phyloP scores from a whole-genome alignment of 345 rosid genomes.

The Geranium rotundifolium region DNA sequence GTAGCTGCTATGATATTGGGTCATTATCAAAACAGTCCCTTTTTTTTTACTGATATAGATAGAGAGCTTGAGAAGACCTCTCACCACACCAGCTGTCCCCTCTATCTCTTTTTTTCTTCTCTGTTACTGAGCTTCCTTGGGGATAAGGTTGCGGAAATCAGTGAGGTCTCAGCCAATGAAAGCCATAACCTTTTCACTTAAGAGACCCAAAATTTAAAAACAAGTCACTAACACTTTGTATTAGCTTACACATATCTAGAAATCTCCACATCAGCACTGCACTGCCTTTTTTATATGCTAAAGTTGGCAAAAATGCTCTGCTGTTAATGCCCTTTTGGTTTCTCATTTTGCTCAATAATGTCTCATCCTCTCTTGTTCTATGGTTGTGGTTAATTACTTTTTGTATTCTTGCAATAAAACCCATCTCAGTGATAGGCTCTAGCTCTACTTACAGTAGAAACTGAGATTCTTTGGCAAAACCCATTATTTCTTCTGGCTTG shows the following conservation, averaged over 20 bases:
- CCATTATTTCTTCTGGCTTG: conserved; percentile 7
- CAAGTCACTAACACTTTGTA: background rate
- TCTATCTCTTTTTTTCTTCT: conserved; percentile 3
- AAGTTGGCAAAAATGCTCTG: background rate
- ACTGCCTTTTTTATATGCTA: background rate
- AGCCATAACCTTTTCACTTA: conserved; percentile 9
- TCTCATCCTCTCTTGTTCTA: background rate
- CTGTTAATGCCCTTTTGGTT: background rate
- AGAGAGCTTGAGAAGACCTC: background rate
- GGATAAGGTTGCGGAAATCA: conserved; percentile 45
- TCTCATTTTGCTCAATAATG: conserved; percentile 5
- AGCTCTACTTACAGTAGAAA: background rate
- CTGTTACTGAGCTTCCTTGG: conserved; percentile 13
- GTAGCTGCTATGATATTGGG: background rate
- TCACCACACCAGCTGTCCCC: conserved; percentile 5
- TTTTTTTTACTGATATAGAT: background rate
- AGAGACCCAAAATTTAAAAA: background rate
- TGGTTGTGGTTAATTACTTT: too few species aligned
- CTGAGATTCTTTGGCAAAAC: conserved; percentile 10
- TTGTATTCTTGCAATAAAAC: background rate
- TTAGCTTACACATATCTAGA: background rate
- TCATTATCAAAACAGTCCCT: background rate
- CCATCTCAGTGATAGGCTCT: background rate
- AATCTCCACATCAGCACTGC: background rate
- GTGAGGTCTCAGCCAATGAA: conserved; percentile 25